Percentiles rank a stretch among this genome's conserved stretches.
Evolutionary conservation across 345 rosid species (phyloP).

Genomic region (Citrus sp.): DNA sequence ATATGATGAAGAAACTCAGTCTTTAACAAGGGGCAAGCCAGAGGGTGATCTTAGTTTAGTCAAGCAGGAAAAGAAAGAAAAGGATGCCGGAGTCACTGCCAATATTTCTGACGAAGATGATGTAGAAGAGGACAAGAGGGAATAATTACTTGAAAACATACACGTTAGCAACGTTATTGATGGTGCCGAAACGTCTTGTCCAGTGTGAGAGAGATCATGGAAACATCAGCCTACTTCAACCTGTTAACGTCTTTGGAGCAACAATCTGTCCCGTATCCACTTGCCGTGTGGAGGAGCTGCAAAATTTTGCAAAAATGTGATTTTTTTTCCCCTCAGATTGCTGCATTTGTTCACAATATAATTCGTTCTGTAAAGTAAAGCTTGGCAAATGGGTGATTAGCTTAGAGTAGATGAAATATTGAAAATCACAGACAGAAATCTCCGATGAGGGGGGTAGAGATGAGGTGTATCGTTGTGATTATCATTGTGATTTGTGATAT

Average conservation of each 20-base stretch:
- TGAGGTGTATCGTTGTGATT: no score
- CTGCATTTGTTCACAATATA: neutral
- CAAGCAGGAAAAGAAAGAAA: slow-evolving; percentile 62
- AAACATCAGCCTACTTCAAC: neutral
- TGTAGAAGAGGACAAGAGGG: slow-evolving; percentile 75
- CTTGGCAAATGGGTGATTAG: neutral
- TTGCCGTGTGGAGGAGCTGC: neutral
- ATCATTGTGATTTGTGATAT: neutral
- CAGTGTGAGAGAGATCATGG: neutral
- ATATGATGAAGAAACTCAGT: slow-evolving; percentile 61
- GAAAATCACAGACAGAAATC: neutral
- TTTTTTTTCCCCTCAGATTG: neutral
- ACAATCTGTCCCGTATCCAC: neutral
- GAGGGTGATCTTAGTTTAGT: slow-evolving; percentile 72
- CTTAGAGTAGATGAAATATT: neutral
- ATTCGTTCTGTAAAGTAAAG: neutral
- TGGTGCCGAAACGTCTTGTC: neutral
- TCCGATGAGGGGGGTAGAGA: neutral
- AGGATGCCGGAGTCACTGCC: slow-evolving; percentile 14
- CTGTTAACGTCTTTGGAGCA: neutral
- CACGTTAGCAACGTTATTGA: neutral
- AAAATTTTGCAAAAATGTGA: neutral
- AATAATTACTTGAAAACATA: slow-evolving; percentile 23
- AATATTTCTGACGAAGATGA: slow-evolving; percentile 48
- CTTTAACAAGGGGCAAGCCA: slow-evolving; percentile 57